phyloP scores from a whole-genome alignment of 2,329 filamentous ascomycete species.

The Aureobasidium subglaciale region DNA sequence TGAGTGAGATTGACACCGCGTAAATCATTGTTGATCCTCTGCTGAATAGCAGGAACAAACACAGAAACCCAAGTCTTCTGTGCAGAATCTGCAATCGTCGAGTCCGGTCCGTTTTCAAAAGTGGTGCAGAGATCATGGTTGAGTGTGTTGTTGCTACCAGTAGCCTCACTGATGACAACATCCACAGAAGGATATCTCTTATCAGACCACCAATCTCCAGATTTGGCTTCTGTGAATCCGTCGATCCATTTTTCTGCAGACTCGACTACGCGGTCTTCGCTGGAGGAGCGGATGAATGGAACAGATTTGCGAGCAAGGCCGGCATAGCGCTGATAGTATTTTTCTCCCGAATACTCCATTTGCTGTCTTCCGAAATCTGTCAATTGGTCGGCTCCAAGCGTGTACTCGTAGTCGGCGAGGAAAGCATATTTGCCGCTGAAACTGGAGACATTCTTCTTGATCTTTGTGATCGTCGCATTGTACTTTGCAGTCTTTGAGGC shows the following conservation, averaged over 20 bases:
- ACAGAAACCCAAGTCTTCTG: constrained; percentile 53
- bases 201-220: constrained; percentile 35
- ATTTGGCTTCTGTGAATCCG: constrained; percentile 59
- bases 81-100: constrained; percentile 42
- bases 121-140: constrained; percentile 63
- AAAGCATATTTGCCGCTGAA: constrained; percentile 54
- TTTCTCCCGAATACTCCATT: constrained; percentile 65
- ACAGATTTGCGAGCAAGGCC: constrained; percentile 49
- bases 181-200: constrained; percentile 48
- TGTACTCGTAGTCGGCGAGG: constrained; percentile 63
- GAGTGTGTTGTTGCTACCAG: constrained; percentile 70
- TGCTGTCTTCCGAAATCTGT: constrained; percentile 61
- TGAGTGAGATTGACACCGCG: constrained; percentile 58
- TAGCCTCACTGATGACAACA: constrained; percentile 61
- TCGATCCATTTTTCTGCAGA: constrained; percentile 70
- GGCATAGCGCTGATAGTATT: constrained; percentile 69
- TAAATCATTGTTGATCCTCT: constrained; percentile 62
- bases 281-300: constrained; percentile 67
- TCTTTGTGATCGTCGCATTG: constrained; percentile 54
- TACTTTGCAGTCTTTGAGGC: constrained; percentile 58
- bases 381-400: constrained; percentile 61
- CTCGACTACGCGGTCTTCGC: constrained; percentile 62
- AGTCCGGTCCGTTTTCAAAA: constrained; percentile 57
- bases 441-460: constrained; percentile 50
- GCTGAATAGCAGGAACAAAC: constrained; percentile 62